Base-by-base conservation (phyloP, 345 rosid species). In the Dipteronia sinensis region DNA sequence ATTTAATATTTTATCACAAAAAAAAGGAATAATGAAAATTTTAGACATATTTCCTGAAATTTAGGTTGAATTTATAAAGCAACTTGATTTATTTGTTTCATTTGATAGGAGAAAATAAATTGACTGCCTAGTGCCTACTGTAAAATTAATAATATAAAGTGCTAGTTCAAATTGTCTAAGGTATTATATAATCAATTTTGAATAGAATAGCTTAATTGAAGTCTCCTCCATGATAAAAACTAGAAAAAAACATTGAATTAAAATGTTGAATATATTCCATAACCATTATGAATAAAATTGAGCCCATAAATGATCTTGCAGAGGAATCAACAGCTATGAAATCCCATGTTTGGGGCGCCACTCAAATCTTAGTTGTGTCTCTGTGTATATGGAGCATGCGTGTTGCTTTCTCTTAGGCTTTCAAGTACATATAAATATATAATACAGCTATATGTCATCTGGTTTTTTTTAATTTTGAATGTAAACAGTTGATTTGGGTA, bases 281-380 rank as follows among this genome's bases (percentile, higher is more conserved):
- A n/a, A n/a, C n/a, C n/a, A n/a, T n/a, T n/a, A n/a, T 38, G 7
- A 38, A 3, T 20, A n/a, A 59, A 23, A 8, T 62, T 62, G 51
- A 2, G 38, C 42, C 22, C 42, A 44, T 42, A 42, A 63, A 74
- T 27, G 47, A 63, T 46, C 1, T 51, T 23, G 49, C 16, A 31
- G 64, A 61, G 47, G 63, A 75, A 47, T 29, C 49, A 29, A 46
- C 76, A 17, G 40, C 76, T 15, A 42, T 44, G 38, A 15, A 42
- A 20, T 25, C 10, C 31, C 77, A 74, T 40, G 47, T 66, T 66
- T 75, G 53, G 31, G 34, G 34, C 34, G 49, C 72, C 72, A 53
- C 65, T 66, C 38, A 19, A 25, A 75, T 75, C 62, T 20, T 49
- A 15, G 2, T 73, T 47, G 6, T 17, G 12, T 25, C 47, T 29